Percentiles rank a stretch among this genome's conserved stretches.
phyloP scores from a whole-genome alignment of 106 monocot genomes.

The Xerophyta viscosa region DNA sequence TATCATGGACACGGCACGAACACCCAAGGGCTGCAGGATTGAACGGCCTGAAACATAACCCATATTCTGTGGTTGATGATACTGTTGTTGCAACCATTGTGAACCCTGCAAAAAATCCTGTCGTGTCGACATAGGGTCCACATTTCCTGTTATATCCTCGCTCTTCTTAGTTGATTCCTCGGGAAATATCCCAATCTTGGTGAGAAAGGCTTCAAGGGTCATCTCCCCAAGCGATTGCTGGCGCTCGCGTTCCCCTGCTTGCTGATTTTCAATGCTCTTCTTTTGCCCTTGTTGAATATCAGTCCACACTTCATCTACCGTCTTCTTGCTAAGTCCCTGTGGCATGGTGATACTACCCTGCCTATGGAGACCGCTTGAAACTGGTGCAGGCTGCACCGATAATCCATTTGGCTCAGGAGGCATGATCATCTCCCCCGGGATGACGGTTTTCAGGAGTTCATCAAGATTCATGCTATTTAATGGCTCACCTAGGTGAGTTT shows the following conservation, averaged over 20 bases:
- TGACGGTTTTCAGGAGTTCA: slow-evolving; percentile 40
- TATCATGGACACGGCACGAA: slow-evolving; percentile 15
- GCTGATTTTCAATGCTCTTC: slow-evolving; percentile 3
- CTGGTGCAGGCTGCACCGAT: not conserved
- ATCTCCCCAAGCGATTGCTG: slow-evolving; percentile 29
- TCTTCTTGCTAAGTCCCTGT: slow-evolving; percentile 33
- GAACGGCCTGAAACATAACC: slow-evolving; percentile 23
- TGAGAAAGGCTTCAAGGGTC: slow-evolving; percentile 58
- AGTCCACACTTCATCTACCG: slow-evolving; percentile 49
- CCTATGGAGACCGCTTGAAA: slow-evolving; percentile 6
- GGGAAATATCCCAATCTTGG: slow-evolving; percentile 29
- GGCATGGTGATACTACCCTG: slow-evolving; percentile 23
- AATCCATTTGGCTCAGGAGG: not conserved
- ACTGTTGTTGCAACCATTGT: slow-evolving; percentile 31
- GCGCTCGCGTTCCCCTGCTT: slow-evolving; percentile 1
- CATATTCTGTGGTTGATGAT: slow-evolving; percentile 24
- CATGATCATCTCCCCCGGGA: slow-evolving; percentile 16
- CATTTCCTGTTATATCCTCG: not conserved
- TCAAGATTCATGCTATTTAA: slow-evolving; percentile 60
- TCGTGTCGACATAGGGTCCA: not conserved
- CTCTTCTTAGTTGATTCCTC: slow-evolving; percentile 13
- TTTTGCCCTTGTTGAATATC: slow-evolving; percentile 21
- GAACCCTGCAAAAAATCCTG: slow-evolving; percentile 12
- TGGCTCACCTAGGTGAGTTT: slow-evolving; percentile 41
- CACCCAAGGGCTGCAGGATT: slow-evolving; percentile 9